Evolutionary conservation across 176 grass and related monocot genomes (phyloP).

Genomic region (Lolium perenne): DNA sequence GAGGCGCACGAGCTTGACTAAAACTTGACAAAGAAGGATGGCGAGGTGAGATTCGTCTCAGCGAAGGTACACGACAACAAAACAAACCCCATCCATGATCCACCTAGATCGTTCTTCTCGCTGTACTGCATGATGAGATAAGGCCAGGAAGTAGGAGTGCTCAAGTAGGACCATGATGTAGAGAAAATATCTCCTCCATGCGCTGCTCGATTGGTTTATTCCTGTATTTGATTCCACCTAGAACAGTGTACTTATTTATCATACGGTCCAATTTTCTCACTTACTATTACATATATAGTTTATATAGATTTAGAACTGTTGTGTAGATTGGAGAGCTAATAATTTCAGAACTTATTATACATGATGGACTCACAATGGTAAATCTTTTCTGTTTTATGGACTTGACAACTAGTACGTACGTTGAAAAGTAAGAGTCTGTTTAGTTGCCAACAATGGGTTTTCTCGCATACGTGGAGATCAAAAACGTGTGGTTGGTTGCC

Average conservation of each 20-base stretch:
- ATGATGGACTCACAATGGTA: not conserved
- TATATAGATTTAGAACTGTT: not conserved
- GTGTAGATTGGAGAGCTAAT: not conserved
- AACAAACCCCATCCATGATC: not conserved
- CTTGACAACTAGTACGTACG: no score
- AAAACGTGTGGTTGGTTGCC: no score
- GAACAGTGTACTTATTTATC: slow-evolving; percentile 1
- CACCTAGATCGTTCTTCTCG: not conserved
- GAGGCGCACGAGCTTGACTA: slow-evolving; percentile 18
- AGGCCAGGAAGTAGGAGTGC: not conserved
- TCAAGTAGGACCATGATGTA: not conserved
- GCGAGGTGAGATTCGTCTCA: not conserved
- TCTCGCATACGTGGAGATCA: no score
- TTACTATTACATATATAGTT: not conserved
- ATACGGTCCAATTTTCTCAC: not conserved
- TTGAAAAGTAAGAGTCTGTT: no score
- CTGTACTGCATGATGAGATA: not conserved
- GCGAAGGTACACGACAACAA: not conserved
- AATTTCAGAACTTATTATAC: not conserved
- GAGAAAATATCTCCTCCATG: not conserved
- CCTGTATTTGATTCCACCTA: not conserved
- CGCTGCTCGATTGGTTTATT: not conserved
- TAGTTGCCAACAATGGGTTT: no score
- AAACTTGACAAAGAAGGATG: not conserved
- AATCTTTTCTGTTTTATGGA: not conserved